These are phyloP conservation scores for Astrephomene gubernaculifera DNA, from an alignment of 139 green algal genomes.

Conservation along the genomic window DNA sequence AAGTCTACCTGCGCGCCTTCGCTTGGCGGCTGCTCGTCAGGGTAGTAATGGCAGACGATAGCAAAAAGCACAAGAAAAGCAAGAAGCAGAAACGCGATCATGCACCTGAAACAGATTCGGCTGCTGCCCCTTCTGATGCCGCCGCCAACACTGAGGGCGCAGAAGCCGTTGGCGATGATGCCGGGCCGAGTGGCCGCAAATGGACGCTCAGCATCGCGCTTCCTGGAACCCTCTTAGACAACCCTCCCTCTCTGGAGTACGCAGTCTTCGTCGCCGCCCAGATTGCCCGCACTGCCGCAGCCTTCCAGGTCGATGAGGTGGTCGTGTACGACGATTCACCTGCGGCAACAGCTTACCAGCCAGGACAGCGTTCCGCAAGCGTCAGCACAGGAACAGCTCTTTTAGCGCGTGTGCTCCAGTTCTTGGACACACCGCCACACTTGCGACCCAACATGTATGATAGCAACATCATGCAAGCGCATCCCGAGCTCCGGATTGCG, in stretches of 20 bases:
- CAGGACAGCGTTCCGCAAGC: not conserved
- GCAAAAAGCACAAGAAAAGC: not conserved
- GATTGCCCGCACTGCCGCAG: slow-evolving; percentile 79
- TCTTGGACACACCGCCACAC: slow-evolving; percentile 92
- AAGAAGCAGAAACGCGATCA: slow-evolving; percentile 1
- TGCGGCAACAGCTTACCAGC: not conserved
- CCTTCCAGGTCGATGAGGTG: slow-evolving; percentile 90
- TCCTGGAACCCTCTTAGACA: slow-evolving; percentile 81
- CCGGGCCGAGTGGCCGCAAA: slow-evolving; percentile 1
- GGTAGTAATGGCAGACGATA: no score
- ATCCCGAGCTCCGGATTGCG: slow-evolving; percentile 54
- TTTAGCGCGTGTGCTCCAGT: slow-evolving; percentile 85
- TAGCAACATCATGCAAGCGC: not conserved
- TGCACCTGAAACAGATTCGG: not conserved
- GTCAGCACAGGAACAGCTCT: slow-evolving; percentile 68
- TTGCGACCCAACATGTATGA: slow-evolving; percentile 62
- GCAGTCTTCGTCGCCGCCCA: slow-evolving; percentile 78
- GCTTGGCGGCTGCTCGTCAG: no score
- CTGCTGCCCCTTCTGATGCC: not conserved
- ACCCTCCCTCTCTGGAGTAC: slow-evolving; percentile 77
- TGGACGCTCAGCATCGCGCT: slow-evolving; percentile 84
- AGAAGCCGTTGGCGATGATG: not conserved
- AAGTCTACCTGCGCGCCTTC: no score
- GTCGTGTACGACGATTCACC: slow-evolving; percentile 82
- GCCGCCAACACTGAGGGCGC: not conserved